Base-by-base conservation (phyloP, 2,329 filamentous ascomycete genomes). In the Penicillium aurantiogriseum region DNA sequence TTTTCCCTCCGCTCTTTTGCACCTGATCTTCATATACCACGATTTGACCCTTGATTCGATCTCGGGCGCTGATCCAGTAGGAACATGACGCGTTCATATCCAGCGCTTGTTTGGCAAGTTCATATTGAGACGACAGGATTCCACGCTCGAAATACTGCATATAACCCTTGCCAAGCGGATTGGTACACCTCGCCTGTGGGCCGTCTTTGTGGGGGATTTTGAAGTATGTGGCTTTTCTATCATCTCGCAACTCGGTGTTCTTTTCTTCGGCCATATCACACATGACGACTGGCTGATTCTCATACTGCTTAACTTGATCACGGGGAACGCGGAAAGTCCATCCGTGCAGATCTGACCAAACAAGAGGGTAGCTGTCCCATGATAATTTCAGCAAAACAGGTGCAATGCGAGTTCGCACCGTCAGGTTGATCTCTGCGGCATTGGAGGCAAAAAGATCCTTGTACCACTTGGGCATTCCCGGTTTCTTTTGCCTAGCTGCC, bases 31-130 rank as follows among this genome's bases (percentile, higher is more conserved):
- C 82, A 71, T 96, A 97, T 1, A 99, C 89, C 2, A 96, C 92
- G 82, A 97, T 90, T 70, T 99, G 94, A n/a, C 88, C 90, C 82
- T 80, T 93, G 75, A 99, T 99, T 49, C 94, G 83, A 69, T 96
- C 91, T 60, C 94, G 85, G 17, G 94, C 92, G 68, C 91, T 96
- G 67, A 99, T 97, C 94, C 95, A 99, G 75, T 99, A 99, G 0
- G 93, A 97, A 72, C 95, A 99, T 0, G 92, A 96, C 0, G 94
- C 92, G 67, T 99, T 99, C 94, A 99, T 99, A 67, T 97, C 90
- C 43, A 99, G 79, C 0, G 95, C 94, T 72, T 96, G 92, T 70
- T 95, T 97, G 0, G 94, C 94, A 68, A 97, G 93, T 0, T 86
- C 73, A 68, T 89, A 97, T 72, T 96, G 89, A 0, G 93, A 97